Conservation (phyloP, 2,329 filamentous ascomycete genomes). For the Fusarium ramigenum region DNA sequence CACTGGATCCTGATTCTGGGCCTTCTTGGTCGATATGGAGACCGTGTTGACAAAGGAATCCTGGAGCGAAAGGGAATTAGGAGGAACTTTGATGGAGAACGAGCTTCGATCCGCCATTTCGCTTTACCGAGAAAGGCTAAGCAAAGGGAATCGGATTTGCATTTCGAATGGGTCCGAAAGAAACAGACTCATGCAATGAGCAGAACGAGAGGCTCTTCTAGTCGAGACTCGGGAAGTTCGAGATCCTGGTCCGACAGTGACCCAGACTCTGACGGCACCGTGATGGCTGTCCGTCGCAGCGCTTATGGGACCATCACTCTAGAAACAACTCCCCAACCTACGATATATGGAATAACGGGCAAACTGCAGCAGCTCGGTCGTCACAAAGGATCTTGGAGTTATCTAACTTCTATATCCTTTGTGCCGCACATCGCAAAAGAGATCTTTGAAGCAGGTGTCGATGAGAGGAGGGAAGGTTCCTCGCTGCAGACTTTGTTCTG, state of each 20-base stretch:
- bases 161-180: neutral
- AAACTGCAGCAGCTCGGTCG: neutral
- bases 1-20: neutral
- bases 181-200: rapidly evolving
- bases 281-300: neutral
- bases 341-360: neutral
- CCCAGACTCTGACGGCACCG: rapidly evolving
- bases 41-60: neutral
- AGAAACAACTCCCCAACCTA: neutral
- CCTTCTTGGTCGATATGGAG: neutral
- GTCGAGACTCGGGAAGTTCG: rapidly evolving
- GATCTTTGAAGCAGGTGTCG: rapidly evolving
- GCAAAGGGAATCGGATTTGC: rapidly evolving
- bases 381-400: neutral
- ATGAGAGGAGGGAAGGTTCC: neutral
- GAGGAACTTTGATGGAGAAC: neutral
- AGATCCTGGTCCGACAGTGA: neutral
- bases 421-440: neutral
- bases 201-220: rapidly evolving
- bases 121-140: neutral
- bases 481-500: neutral
- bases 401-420: neutral
- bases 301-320: neutral
- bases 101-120: neutral
- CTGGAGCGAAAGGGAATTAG: neutral